Percentiles rank a stretch among this genome's conserved stretches.
These are phyloP conservation scores for Plasmodium reichenowi DNA, from an alignment of 169 alveolate species.

Conservation along the genomic window DNA sequence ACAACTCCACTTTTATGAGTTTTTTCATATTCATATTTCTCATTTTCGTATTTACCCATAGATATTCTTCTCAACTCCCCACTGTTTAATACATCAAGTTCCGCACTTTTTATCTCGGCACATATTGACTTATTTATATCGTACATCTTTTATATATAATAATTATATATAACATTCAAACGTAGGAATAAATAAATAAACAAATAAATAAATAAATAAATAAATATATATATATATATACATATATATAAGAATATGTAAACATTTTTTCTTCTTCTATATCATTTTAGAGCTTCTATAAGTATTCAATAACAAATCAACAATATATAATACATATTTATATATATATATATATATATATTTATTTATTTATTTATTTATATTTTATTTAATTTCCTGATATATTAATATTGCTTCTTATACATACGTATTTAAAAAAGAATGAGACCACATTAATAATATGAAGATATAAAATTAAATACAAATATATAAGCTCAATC, in stretches of 20 bases:
- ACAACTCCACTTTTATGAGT: slow-evolving; percentile 70
- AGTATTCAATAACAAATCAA: too few relatives aligned
- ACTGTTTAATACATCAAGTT: slow-evolving; percentile 54
- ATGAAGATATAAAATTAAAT: too few relatives aligned
- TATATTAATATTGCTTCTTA: too few relatives aligned
- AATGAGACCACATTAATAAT: too few relatives aligned
- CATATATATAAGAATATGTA: not conserved
- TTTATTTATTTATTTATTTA: too few relatives aligned
- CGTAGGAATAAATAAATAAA: not conserved
- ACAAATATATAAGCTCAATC: too few relatives aligned
- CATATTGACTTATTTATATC: slow-evolving; percentile 44
- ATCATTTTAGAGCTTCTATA: not conserved
- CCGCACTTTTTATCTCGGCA: slow-evolving; percentile 39
- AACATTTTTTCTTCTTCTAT: not conserved
- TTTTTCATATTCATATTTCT: slow-evolving; percentile 18
- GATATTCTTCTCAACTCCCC: slow-evolving; percentile 47
- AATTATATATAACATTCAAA: not conserved
- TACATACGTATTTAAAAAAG: too few relatives aligned
- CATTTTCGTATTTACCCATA: slow-evolving; percentile 29
- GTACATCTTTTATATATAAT: slow-evolving; percentile 16
- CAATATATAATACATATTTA: too few relatives aligned
- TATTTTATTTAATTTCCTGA: too few relatives aligned
- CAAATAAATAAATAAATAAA: not conserved
- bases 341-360: too few relatives aligned
- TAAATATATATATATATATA: too few relatives aligned